Percentiles rank a stretch among this genome's conserved stretches.
These are phyloP conservation scores for Rhodotorula taiwanensis DNA, from an alignment of 768 basidiomycete species.

Conservation along the genomic window DNA sequence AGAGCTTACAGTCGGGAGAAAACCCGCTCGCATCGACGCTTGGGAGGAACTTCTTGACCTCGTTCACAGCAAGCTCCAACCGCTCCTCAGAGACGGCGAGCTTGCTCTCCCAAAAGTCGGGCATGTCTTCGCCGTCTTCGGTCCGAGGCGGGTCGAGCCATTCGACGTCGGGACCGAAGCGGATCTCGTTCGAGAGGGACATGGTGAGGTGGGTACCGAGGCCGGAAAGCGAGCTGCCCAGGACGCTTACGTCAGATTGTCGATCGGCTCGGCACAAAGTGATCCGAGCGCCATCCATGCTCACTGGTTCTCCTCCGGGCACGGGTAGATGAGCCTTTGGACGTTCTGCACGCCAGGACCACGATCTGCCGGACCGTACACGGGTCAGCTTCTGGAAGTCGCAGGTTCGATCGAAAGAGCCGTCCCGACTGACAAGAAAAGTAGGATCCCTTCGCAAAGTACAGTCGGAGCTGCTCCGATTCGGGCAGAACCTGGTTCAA, in stretches of 20 bases:
- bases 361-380: constrained; percentile 53
- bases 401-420: no score
- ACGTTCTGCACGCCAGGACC: constrained; percentile 67
- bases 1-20: constrained; percentile 66
- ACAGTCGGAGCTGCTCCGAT: constrained; percentile 48
- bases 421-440: constrained; percentile 57
- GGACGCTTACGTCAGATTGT: no score
- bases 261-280: no score
- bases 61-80: constrained; percentile 59
- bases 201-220: constrained; percentile 80
- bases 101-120: constrained; percentile 69
- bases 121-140: constrained; percentile 47
- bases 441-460: constrained; percentile 77
- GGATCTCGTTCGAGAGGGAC: constrained; percentile 72
- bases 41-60: constrained; percentile 69
- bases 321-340: constrained; percentile 81
- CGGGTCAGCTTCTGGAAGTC: no score
- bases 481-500: constrained; percentile 38
- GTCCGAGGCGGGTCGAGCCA: constrained; percentile 57
- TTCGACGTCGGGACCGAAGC: constrained; percentile 89
- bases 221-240: constrained; percentile 56
- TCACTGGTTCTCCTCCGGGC: constrained; percentile 51
- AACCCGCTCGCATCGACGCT: constrained; percentile 57
- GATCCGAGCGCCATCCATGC: no score
- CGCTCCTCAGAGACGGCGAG: constrained; percentile 58